Evolutionary conservation across 2,329 filamentous ascomycete genomes (phyloP), one percentile per base, ranked within the genome.

Genomic region (Mycogone perniciosa): DNA sequence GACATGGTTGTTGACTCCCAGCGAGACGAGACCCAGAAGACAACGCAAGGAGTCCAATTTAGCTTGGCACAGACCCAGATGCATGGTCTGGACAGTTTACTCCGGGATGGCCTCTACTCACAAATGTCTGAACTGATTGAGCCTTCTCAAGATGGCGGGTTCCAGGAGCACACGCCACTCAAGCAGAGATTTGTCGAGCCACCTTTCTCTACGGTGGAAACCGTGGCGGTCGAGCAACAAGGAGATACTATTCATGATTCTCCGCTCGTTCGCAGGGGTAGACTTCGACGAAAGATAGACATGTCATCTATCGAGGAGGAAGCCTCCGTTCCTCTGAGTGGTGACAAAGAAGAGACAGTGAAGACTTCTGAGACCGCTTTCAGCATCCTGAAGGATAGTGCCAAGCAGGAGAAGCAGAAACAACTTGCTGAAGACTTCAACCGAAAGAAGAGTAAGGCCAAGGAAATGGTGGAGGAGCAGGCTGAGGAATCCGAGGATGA

Each of bases 401-500:
- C 80, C 38, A 76, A 72, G 55, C 71, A 72, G 59, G 69, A 76
- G 61, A 78, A 79, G 60, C 80, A 80, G 59, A 74, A 77, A 46
- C 70, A 72, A 5, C 62, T 63, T 7, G 63, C 66, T n/a, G 74
- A 77, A 11, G 73, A 76, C 1, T 95, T 90, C 60, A 80, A 96
- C 70, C 88, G 86, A 68, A 91, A 89, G 68, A 91, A 86, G 66
- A 95, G 89, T 71, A 85, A 88, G 64, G 92, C 91, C 0, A 90
- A 84, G 62, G 84, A 86, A 27, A 88, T 96, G 79, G 77, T 99
- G 35, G 82, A 97, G 57, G 93, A 96, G 58, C 90, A 95, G 64
- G 92, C 93, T 54, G 89, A 96, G 61, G 93, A 99, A 70, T 99
- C 93, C 0, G 95, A 99, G 64, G 93, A 99, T 65, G 93, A 99